Evolutionary conservation across 768 basidiomycete genomes (phyloP).

Genomic region (Lyophyllum decastes): DNA sequence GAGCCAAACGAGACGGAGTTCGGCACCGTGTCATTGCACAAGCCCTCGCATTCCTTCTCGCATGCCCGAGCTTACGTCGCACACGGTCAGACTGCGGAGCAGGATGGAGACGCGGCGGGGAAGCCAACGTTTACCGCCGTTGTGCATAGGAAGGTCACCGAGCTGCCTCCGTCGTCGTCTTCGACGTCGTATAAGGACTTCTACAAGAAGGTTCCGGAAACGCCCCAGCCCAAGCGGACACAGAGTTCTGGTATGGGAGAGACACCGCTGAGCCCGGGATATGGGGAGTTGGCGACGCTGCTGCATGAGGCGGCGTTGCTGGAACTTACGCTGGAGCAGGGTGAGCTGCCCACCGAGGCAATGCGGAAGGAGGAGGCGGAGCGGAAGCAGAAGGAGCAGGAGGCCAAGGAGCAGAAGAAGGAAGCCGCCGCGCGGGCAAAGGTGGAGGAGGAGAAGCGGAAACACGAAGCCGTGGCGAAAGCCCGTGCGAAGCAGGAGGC

Average conservation of each 20-base stretch:
- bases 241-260: constrained; percentile 34
- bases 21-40: constrained; percentile 25
- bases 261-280: constrained; percentile 46
- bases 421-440: constrained; percentile 15
- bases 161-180: constrained; percentile 28
- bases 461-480: constrained; percentile 21
- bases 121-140: constrained; percentile 50
- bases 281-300: constrained; percentile 53
- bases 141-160: constrained; percentile 57
- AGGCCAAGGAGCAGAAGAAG: constrained; percentile 13
- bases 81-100: background rate
- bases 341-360: constrained; percentile 45
- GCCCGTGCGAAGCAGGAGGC: constrained; percentile 24
- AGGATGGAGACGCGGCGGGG: constrained; percentile 5
- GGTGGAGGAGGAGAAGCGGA: constrained; percentile 26
- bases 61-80: constrained; percentile 12
- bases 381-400: constrained; percentile 11
- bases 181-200: constrained; percentile 19
- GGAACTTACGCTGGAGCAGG: constrained; percentile 53
- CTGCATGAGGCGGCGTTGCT: constrained; percentile 60
- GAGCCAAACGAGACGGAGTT: constrained; percentile 25
- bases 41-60: constrained; percentile 25
- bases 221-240: constrained; percentile 28
- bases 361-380: constrained; percentile 5
- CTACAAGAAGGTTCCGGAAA: constrained; percentile 22